Conservation (phyloP, 2,329 filamentous ascomycete species). For the Huntiella moniliformis region DNA sequence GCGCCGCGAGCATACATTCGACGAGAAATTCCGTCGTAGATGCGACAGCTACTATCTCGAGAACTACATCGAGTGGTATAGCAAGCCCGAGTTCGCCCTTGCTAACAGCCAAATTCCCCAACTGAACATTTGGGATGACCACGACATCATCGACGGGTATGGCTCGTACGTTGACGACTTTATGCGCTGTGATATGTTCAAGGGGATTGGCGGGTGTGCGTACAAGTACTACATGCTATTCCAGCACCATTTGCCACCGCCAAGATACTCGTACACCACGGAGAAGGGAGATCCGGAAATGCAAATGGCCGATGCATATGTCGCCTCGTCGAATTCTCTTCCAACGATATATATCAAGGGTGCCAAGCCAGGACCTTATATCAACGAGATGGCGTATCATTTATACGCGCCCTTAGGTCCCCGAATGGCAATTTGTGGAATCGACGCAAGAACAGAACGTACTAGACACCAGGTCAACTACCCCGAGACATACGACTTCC, state of each 20-base stretch:
- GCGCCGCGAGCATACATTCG: constrained; percentile 61
- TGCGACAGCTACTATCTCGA: constrained; percentile 84
- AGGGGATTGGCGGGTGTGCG: constrained; percentile 74
- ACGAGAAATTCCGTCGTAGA: constrained; percentile 57
- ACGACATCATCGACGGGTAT: constrained; percentile 83
- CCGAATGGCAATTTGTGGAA: constrained; percentile 64
- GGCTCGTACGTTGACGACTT: constrained; percentile 88
- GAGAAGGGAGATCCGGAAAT: constrained; percentile 25
- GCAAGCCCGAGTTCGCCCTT: constrained; percentile 63
- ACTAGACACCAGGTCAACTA: constrained; percentile 92
- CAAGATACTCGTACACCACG: constrained; percentile 68
- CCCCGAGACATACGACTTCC: constrained; percentile 67
- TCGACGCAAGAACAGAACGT: constrained; percentile 88
- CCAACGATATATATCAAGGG: constrained; percentile 55
- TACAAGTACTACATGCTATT: constrained; percentile 99
- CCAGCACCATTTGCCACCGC: constrained; percentile 81
- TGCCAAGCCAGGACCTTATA: constrained; percentile 65
- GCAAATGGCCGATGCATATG: constrained; percentile 58
- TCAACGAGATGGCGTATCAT: constrained; percentile 71
- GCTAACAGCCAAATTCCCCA: constrained; percentile 86
- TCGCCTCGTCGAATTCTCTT: constrained; percentile 38
- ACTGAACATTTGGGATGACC: constrained; percentile 96
- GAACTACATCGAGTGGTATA: constrained; percentile 74
- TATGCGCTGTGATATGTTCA: constrained; percentile 83
- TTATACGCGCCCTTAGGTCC: constrained; percentile 71